phyloP scores from a whole-genome alignment of 2,329 filamentous ascomycete species.

The Venturia oleaginea region DNA sequence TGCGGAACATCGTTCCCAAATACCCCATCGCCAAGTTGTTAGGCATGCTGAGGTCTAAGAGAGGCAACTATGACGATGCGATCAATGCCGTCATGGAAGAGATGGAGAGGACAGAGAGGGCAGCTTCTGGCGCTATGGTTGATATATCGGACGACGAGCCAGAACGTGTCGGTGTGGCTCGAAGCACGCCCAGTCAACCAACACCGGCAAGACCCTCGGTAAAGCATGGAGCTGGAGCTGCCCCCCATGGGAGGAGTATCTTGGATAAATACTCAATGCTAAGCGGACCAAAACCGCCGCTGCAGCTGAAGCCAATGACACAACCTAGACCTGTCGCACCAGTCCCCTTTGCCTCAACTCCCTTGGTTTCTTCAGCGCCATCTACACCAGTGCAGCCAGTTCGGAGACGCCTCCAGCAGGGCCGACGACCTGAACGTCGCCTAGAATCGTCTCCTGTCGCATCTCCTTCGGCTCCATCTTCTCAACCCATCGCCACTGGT shows the following conservation, averaged over 20 bases:
- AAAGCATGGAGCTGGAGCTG: neutral
- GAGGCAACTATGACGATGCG: constrained; percentile 48
- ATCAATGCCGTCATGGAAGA: constrained; percentile 35
- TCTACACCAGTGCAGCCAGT: neutral
- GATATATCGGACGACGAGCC: constrained; percentile 17
- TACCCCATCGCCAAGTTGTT: constrained; percentile 39
- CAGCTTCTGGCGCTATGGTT: constrained; percentile 16
- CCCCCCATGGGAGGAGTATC: neutral
- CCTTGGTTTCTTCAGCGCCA: neutral
- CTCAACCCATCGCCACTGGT: neutral
- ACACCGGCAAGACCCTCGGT: neutral
- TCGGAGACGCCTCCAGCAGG: constrained; percentile 1
- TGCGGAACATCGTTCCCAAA: constrained; percentile 40
- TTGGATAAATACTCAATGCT: neutral
- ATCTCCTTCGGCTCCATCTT: neutral
- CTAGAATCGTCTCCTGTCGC: constrained; percentile 7
- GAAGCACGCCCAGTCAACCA: neutral
- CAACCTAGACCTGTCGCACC: neutral
- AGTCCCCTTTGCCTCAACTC: neutral
- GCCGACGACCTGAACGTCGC: constrained; percentile 6
- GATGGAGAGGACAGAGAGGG: constrained; percentile 22
- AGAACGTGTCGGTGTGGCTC: neutral
- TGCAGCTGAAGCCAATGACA: neutral
- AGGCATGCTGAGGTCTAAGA: constrained; percentile 40
- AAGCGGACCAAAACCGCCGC: neutral